Conservation (phyloP, 1,139 yeast species). For the Petasospora rhodanensis region DNA sequence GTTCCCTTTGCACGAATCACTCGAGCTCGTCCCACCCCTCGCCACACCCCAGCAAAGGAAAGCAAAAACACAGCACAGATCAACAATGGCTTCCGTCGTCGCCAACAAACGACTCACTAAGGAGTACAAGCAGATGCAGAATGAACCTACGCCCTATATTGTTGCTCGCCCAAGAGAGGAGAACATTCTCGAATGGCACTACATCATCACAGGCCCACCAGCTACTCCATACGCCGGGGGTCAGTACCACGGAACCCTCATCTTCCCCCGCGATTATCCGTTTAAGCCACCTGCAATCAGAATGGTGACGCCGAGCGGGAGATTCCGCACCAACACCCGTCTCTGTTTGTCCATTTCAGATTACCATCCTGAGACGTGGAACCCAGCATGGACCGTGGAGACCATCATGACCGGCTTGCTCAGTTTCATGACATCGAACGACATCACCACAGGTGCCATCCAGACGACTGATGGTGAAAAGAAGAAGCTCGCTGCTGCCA, state of each 20-base stretch:
- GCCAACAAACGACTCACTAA: constrained; percentile 41
- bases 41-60: too few relatives aligned
- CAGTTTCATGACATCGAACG: constrained; percentile 51
- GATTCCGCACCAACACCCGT: constrained; percentile 40
- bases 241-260: constrained; percentile 68
- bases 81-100: constrained; percentile 16
- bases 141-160: constrained; percentile 63
- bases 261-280: constrained; percentile 76
- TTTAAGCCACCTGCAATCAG: constrained; percentile 74
- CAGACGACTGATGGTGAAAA: constrained; percentile 3
- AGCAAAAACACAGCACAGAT: not conserved
- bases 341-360: constrained; percentile 45
- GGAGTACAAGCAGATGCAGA: constrained; percentile 58
- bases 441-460: constrained; percentile 18
- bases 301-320: constrained; percentile 73
- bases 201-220: constrained; percentile 73
- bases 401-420: constrained; percentile 68
- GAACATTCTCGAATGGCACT: constrained; percentile 69
- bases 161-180: constrained; percentile 64
- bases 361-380: constrained; percentile 81
- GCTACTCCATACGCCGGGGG: constrained; percentile 70
- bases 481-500: constrained; percentile 8
- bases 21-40: too few relatives aligned
- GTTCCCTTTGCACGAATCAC: too few relatives aligned
- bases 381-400: constrained; percentile 78